These are phyloP conservation scores for Collybia sordida DNA, from an alignment of 768 basidiomycete genomes.

Conservation along the genomic window DNA sequence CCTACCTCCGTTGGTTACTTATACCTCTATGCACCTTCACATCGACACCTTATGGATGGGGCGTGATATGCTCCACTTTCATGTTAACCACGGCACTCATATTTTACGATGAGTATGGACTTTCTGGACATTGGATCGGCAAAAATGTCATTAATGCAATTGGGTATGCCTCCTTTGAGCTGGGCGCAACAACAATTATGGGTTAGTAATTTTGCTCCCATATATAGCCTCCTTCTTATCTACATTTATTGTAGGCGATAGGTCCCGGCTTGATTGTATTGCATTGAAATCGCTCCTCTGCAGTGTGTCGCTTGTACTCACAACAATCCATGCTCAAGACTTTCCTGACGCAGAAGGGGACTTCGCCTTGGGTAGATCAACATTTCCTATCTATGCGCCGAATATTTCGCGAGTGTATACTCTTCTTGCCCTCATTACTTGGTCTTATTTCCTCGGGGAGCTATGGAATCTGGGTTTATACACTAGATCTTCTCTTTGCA, in stretches of 20 bases:
- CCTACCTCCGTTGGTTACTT: slow-evolving; percentile 29
- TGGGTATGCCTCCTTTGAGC: slow-evolving; percentile 31
- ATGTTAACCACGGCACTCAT: slow-evolving; percentile 19
- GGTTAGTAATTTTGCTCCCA: slow-evolving; percentile 4
- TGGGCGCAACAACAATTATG: slow-evolving; percentile 30
- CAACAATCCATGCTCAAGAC: slow-evolving; percentile 48
- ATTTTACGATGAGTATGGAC: slow-evolving; percentile 27
- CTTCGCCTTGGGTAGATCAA: slow-evolving; percentile 32
- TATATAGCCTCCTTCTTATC: background rate
- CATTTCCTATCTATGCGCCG: slow-evolving; percentile 45
- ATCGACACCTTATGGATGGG: slow-evolving; percentile 16
- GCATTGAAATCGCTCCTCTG: slow-evolving; percentile 11
- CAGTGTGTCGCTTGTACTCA: slow-evolving; percentile 31
- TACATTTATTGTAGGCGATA: background rate
- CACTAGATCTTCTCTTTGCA: slow-evolving; percentile 1
- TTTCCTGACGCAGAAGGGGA: slow-evolving; percentile 48
- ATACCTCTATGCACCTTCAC: slow-evolving; percentile 22
- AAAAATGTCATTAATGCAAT: slow-evolving; percentile 29
- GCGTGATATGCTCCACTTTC: slow-evolving; percentile 15
- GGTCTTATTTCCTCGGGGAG: slow-evolving; percentile 13
- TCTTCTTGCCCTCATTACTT: slow-evolving; percentile 11
- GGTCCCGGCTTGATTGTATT: slow-evolving; percentile 6
- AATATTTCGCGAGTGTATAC: slow-evolving; percentile 25
- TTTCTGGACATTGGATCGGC: slow-evolving; percentile 21
- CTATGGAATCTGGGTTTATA: slow-evolving; percentile 9